phyloP scores from a whole-genome alignment of 768 basidiomycete species.

The Auriculariales sp. region DNA sequence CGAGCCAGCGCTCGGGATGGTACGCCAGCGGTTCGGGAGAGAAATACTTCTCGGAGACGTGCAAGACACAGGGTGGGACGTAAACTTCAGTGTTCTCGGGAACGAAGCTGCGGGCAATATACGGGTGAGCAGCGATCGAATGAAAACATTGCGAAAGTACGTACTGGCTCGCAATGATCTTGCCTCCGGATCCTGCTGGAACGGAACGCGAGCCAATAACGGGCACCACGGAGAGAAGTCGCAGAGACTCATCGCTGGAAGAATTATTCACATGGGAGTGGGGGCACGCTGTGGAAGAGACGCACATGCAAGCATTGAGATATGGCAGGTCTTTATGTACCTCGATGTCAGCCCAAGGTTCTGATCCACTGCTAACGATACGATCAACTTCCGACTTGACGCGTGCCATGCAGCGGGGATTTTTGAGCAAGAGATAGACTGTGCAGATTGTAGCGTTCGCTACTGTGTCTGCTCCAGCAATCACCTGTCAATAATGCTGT shows the following conservation, averaged over 20 bases:
- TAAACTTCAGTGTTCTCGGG: slow-evolving; percentile 30
- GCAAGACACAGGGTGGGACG: slow-evolving; percentile 29
- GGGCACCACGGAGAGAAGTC: slow-evolving; percentile 34
- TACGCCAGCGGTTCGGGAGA: slow-evolving; percentile 29
- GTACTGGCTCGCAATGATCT: slow-evolving; percentile 25
- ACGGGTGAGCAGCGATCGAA: background rate
- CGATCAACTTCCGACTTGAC: slow-evolving; percentile 6
- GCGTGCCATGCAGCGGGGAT: slow-evolving; percentile 3
- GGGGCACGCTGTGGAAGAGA: background rate
- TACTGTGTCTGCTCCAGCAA: slow-evolving; percentile 9
- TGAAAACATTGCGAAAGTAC: slow-evolving; percentile 9
- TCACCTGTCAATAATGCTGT: too few relatives aligned
- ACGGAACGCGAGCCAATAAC: slow-evolving; percentile 30
- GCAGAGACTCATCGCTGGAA: slow-evolving; percentile 33
- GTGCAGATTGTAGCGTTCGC: slow-evolving; percentile 19
- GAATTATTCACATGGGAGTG: background rate
- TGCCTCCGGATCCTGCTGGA: slow-evolving; percentile 21
- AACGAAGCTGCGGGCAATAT: slow-evolving; percentile 22
- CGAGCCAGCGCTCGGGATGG: slow-evolving; percentile 27
- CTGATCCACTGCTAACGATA: background rate
- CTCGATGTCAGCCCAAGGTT: background rate
- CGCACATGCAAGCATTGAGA: slow-evolving; percentile 2
- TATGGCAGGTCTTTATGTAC: background rate
- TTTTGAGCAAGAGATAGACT: slow-evolving; percentile 5
- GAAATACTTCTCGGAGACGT: slow-evolving; percentile 33